Conservation (phyloP, 1,139 yeast genomes). For the Lipomyces yarrowii region DNA sequence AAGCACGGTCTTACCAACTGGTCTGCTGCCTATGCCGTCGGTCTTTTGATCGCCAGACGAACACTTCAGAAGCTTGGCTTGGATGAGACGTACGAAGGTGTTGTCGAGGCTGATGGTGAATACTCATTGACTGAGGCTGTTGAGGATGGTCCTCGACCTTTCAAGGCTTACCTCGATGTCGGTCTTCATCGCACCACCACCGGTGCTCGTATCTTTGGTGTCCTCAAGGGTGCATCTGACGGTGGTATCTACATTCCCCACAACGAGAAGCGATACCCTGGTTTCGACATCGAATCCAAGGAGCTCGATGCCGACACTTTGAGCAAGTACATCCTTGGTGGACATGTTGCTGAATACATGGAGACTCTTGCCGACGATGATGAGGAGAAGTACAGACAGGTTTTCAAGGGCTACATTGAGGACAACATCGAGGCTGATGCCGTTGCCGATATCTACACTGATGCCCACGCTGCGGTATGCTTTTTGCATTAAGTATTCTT, state of each 20-base stretch:
- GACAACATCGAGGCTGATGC: slow-evolving; percentile 98
- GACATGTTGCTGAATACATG: slow-evolving; percentile 99
- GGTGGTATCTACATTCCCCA: slow-evolving; percentile 99
- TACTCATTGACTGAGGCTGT: slow-evolving; percentile 97
- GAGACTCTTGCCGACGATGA: slow-evolving; percentile 99
- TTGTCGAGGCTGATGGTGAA: slow-evolving; percentile 99
- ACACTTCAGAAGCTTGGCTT: slow-evolving; percentile 96
- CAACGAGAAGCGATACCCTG: slow-evolving; percentile 99
- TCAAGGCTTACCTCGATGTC: slow-evolving; percentile 98
- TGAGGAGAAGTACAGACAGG: slow-evolving; percentile 97
- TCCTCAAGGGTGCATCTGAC: slow-evolving; percentile 99
- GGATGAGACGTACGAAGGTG: slow-evolving; percentile 98
- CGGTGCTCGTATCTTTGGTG: slow-evolving; percentile 99
- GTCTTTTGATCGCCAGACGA: slow-evolving; percentile 99
- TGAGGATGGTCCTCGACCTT: slow-evolving; percentile 99
- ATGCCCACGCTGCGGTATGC: slow-evolving; percentile 68
- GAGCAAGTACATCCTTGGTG: slow-evolving; percentile 99
- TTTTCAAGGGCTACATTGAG: slow-evolving; percentile 95
- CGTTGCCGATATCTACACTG: slow-evolving; percentile 90
- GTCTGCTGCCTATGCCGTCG: slow-evolving; percentile 99
- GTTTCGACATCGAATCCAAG: slow-evolving; percentile 98
- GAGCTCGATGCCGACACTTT: slow-evolving; percentile 97
- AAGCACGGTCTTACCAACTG: slow-evolving; percentile 99
- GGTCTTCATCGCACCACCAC: slow-evolving; percentile 99
- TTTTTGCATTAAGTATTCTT: background rate